These are phyloP conservation scores for Pisolithus thermaeus DNA, from an alignment of 1,284 basidiomycete species.

Conservation along the genomic window DNA sequence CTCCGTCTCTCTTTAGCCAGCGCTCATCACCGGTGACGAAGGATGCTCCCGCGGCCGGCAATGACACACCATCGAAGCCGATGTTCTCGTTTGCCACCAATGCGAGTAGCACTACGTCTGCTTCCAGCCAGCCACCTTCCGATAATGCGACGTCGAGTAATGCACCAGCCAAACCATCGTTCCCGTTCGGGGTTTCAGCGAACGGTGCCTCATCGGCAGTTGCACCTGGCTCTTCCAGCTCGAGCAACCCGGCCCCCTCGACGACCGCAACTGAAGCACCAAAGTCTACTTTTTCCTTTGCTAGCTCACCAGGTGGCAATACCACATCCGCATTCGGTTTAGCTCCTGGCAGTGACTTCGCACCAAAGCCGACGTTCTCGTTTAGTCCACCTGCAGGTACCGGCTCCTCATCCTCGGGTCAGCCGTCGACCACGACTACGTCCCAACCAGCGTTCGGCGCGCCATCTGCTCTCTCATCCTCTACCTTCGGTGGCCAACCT, in stretches of 20 bases:
- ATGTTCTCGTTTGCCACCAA: background rate
- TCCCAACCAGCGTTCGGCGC: background rate
- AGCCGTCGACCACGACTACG: slow-evolving; percentile 8
- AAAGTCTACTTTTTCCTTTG: background rate
- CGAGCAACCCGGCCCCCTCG: background rate
- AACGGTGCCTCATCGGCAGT: too few relatives aligned
- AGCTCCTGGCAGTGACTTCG: background rate
- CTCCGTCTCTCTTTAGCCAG: too few relatives aligned
- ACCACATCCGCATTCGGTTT: background rate
- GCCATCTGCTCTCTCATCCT: background rate
- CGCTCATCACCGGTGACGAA: background rate
- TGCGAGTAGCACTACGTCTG: background rate
- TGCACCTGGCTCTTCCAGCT: too few relatives aligned
- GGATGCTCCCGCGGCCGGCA: background rate
- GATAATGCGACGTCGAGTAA: background rate
- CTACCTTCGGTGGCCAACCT: slow-evolving; percentile 3
- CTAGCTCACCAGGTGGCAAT: background rate
- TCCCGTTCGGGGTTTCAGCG: background rate
- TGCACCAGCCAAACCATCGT: background rate
- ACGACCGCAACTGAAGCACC: background rate
- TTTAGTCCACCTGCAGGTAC: slow-evolving; percentile 3
- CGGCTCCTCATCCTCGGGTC: slow-evolving; percentile 10
- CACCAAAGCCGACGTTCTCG: background rate
- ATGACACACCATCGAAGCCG: background rate
- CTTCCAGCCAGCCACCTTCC: background rate